phyloP scores from a whole-genome alignment of 805 yeast genomes.

The Tetrapisispora nanseiensis region DNA sequence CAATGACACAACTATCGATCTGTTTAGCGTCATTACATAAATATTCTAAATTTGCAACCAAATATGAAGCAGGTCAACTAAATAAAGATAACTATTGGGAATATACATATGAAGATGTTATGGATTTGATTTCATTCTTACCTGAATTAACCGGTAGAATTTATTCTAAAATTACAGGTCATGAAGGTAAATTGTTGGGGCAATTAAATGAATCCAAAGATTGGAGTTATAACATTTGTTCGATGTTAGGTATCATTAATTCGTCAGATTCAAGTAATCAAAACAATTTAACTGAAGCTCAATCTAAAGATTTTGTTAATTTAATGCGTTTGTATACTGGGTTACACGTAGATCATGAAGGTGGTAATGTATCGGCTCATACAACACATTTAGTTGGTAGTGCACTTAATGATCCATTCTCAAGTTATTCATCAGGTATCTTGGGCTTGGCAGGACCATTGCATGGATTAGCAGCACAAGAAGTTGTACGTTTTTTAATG shows the following conservation, averaged over 20 bases:
- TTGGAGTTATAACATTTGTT: conserved; percentile 65
- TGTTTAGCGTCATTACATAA: conserved; percentile 66
- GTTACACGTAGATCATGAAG: conserved; percentile 82
- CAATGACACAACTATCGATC: conserved; percentile 76
- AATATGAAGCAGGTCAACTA: conserved; percentile 57
- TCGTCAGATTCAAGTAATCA: conserved; percentile 26
- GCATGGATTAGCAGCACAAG: conserved; percentile 81
- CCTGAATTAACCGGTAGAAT: conserved; percentile 69
- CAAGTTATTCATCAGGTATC: conserved; percentile 69
- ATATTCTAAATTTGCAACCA: conserved; percentile 60
- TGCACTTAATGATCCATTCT: conserved; percentile 66
- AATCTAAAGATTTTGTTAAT: conserved; percentile 52
- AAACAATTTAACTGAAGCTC: conserved; percentile 26
- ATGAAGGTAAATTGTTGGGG: conserved; percentile 46
- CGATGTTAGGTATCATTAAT: conserved; percentile 48
- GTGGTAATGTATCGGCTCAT: conserved; percentile 83
- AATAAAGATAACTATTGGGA: conserved; percentile 68
- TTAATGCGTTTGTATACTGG: conserved; percentile 71
- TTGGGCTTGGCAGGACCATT: conserved; percentile 81
- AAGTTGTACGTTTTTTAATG: conserved; percentile 65
- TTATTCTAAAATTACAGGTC: conserved; percentile 46
- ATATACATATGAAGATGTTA: conserved; percentile 60
- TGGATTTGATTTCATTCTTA: conserved; percentile 60
- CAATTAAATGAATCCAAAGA: conserved; percentile 45
- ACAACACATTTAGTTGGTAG: conserved; percentile 79